Conservation (phyloP, 805 yeast species). For the Candida cerambycidarum region DNA sequence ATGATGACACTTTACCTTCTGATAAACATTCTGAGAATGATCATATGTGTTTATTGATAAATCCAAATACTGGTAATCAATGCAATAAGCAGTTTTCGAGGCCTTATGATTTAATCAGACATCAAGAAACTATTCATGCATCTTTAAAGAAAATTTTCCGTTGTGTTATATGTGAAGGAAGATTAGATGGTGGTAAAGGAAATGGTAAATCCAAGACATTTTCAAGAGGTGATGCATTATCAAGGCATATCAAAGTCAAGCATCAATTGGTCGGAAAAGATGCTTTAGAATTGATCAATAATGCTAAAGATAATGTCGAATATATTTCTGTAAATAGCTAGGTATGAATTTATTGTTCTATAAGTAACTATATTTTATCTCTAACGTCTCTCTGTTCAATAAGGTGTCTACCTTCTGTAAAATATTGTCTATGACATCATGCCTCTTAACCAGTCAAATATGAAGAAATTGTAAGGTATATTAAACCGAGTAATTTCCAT, state of each 20-base stretch:
- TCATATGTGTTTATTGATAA: slow-evolving; percentile 59
- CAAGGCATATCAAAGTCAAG: slow-evolving; percentile 67
- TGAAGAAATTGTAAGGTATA: neutral
- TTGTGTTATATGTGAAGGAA: slow-evolving; percentile 47
- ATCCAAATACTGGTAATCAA: slow-evolving; percentile 59
- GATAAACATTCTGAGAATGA: slow-evolving; percentile 37
- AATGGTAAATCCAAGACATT: slow-evolving; percentile 51
- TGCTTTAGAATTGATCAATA: slow-evolving; percentile 69
- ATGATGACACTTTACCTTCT: slow-evolving; percentile 13
- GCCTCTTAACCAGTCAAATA: neutral
- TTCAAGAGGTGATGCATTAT: slow-evolving; percentile 47
- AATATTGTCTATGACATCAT: neutral
- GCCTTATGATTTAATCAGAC: slow-evolving; percentile 47
- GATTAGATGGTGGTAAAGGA: slow-evolving; percentile 47
- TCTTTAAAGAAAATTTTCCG: slow-evolving; percentile 45
- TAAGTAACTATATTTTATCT: neutral
- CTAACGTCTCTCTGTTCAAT: neutral
- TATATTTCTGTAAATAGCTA: slow-evolving; percentile 33
- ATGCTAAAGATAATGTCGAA: slow-evolving; percentile 77
- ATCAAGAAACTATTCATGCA: slow-evolving; percentile 51
- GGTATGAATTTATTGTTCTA: neutral
- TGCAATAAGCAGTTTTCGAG: slow-evolving; percentile 85
- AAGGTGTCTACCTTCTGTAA: too few relatives aligned
- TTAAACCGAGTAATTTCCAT: slow-evolving; percentile 1
- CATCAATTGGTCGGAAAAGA: slow-evolving; percentile 70